Conservation (phyloP, 306 rosid species). For the Oemleria cerasiformis region DNA sequence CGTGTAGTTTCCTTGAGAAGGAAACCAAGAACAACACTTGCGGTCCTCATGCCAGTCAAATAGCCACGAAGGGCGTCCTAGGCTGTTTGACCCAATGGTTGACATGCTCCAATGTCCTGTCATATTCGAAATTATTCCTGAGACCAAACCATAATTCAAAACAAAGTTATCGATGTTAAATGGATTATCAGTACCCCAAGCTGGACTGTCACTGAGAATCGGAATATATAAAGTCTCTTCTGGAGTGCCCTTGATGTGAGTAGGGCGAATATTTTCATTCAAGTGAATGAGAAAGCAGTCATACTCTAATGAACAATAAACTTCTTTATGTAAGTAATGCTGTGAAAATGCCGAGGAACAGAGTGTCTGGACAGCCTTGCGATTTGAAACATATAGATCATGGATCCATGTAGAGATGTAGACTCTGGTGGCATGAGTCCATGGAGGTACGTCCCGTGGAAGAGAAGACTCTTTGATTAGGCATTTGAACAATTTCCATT, state of each 20-base stretch:
- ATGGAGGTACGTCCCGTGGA: not conserved
- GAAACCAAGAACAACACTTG: constrained; percentile 15
- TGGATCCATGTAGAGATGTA: constrained; percentile 14
- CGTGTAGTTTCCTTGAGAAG: not conserved
- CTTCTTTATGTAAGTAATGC: not conserved
- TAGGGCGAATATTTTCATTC: constrained; percentile 6
- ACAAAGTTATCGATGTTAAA: not conserved
- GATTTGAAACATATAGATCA: not conserved
- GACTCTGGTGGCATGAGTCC: not conserved
- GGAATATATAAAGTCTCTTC: not conserved
- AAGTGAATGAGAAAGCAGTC: not conserved
- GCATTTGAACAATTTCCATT: not conserved
- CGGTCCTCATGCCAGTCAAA: constrained; percentile 3
- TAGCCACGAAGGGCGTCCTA: constrained; percentile 1
- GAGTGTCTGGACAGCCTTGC: not conserved
- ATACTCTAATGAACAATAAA: not conserved
- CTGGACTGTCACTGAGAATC: not conserved
- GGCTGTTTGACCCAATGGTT: not conserved
- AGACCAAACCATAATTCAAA: not conserved
- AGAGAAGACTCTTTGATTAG: not conserved
- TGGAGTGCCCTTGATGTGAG: not conserved
- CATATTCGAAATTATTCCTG: not conserved
- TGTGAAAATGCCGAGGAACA: not conserved
- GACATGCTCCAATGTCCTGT: constrained; percentile 5
- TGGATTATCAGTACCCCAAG: constrained; percentile 5